Evolutionary conservation across 345 rosid genomes (phyloP), one percentile per base, ranked within the genome.

Genomic region (Acer negundo): DNA sequence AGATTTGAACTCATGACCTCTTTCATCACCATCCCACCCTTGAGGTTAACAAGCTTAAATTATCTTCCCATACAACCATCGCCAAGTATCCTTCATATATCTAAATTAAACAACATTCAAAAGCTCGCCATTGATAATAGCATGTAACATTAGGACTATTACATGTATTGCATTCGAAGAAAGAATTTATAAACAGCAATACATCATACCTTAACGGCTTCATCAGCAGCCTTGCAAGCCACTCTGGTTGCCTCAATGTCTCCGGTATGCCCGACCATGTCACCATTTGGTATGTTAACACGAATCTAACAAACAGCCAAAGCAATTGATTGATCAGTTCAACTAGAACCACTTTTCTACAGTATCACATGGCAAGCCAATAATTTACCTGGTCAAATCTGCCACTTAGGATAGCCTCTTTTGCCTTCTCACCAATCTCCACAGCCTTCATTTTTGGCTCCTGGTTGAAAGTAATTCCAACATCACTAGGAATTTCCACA

Each of bases 251-350:
- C 98, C 73, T 87, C 83, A 58, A 96, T 88, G 68, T 96, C 98
- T 82, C 99, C 98, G 0, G 98, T 96, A 62, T 96, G 99, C 78
- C 99, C 99, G 70, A 96, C 99, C 99, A 94, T 94, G 87, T 96
- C 98, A 70, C 97, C 61, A 77, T 94, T 96, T 76, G 98, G 97
- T 23, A 94, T 46, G 86, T 96, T 96, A 72, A 94, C 97, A 70
- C 97, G 90, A 31, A 96, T 90, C 99, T 95, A 73, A 47, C 26
- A 78, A 72, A 22, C 10, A 73, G 44, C n/a, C 15, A 58, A 65
- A 42, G 56, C 13, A 65, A 71, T 7, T 38, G 31, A 5, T 80
- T 20, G 53, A 22, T 74, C 31, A 72, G 46, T 63, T 71, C 62
- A 62, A 65, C 56, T 63, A 49, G 15, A 61, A 74, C n/a, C 20